A percentile compares a stretch with the other conserved stretches of the same genome.
phyloP scores from a whole-genome alignment of 495 filamentous ascomycete species.

The Penicillium waksmanii region DNA sequence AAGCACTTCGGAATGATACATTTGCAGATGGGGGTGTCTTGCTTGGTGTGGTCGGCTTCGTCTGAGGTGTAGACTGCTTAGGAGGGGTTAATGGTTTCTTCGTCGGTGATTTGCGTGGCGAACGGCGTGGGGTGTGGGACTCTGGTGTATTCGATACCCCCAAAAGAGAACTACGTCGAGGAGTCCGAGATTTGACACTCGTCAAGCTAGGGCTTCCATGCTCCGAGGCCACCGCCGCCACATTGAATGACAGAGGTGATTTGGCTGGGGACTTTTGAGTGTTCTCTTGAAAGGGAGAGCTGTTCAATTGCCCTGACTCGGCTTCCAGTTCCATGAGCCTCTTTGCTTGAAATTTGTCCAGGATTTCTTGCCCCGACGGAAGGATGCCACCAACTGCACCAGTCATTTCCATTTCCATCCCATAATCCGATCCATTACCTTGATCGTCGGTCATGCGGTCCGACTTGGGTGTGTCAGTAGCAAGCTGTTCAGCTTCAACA shows the following conservation, averaged over 20 bases:
- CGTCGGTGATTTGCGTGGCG: constrained; percentile 37
- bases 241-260: constrained; percentile 33
- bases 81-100: constrained; percentile 54
- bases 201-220: constrained; percentile 62
- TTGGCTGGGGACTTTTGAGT: constrained; percentile 29
- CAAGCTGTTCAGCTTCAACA: constrained; percentile 31
- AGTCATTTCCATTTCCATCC: constrained; percentile 72
- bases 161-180: constrained; percentile 53
- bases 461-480: constrained; percentile 27
- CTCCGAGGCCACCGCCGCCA: constrained; percentile 56
- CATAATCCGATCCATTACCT: constrained; percentile 46
- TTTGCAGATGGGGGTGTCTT: constrained; percentile 56
- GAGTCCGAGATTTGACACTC: constrained; percentile 54
- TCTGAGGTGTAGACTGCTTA: constrained; percentile 56
- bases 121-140: constrained; percentile 12
- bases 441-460: constrained; percentile 38
- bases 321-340: constrained; percentile 62
- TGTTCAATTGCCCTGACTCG: constrained; percentile 56
- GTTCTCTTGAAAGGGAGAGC: constrained; percentile 56
- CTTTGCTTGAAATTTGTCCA: constrained; percentile 55
- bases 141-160: constrained; percentile 50
- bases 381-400: constrained; percentile 71
- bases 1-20: constrained; percentile 49
- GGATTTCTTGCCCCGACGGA: constrained; percentile 39
- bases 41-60: constrained; percentile 52